These are phyloP conservation scores for Aspergillus transmontanensis DNA, from an alignment of 2,329 filamentous ascomycete genomes.

Conservation along the genomic window DNA sequence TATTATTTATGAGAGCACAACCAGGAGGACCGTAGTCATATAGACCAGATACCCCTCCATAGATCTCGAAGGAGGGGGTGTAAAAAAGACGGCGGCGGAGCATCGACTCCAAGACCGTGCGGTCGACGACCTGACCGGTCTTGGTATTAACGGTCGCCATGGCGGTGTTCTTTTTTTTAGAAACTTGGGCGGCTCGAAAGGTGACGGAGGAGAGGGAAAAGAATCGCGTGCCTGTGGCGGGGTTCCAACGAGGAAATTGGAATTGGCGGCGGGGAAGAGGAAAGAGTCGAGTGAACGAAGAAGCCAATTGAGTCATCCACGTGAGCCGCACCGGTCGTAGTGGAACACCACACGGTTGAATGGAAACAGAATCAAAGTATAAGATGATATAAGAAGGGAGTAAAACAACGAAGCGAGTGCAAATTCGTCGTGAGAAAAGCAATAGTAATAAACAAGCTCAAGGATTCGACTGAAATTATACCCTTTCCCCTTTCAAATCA, in stretches of 20 bases:
- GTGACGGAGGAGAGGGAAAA: constrained; percentile 46
- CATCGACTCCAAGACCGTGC: constrained; percentile 77
- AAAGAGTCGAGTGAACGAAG: constrained; percentile 33
- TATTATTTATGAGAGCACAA: constrained; percentile 81
- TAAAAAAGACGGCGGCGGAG: constrained; percentile 90
- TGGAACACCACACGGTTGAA: background rate
- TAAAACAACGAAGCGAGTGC: constrained; percentile 8
- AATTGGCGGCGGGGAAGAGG: constrained; percentile 35
- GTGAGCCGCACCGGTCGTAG: constrained; percentile 18
- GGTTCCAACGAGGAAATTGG: constrained; percentile 27
- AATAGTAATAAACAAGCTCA: constrained; percentile 10
- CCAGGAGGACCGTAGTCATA: constrained; percentile 94
- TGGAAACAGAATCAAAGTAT: background rate
- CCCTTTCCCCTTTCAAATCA: constrained; percentile 10
- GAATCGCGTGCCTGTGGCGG: constrained; percentile 30
- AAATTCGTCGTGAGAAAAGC: background rate
- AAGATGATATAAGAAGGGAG: background rate
- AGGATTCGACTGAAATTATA: constrained; percentile 11
- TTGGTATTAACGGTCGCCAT: constrained; percentile 73
- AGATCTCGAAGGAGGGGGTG: constrained; percentile 94
- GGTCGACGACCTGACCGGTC: constrained; percentile 88
- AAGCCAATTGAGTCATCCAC: constrained; percentile 44
- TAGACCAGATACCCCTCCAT: constrained; percentile 83
- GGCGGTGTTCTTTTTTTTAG: constrained; percentile 39
- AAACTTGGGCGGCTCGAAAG: constrained; percentile 28